These are phyloP conservation scores for Eucalyptus erythrocorys DNA, from an alignment of 345 rosid species.

Conservation along the genomic window DNA sequence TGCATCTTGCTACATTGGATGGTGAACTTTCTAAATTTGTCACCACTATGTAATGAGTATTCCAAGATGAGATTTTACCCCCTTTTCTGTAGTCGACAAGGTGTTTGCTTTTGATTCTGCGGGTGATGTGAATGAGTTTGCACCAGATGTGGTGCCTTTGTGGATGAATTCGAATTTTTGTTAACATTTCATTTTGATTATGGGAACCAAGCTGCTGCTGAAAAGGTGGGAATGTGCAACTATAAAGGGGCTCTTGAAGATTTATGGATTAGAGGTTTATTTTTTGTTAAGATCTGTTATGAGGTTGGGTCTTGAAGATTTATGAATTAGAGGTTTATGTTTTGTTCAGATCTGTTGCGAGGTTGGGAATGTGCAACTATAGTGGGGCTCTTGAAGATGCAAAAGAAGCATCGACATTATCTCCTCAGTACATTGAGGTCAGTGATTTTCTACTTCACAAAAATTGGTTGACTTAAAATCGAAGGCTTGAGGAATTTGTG, in stretches of 20 bases:
- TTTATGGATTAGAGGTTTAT: not conserved
- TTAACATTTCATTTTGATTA: not conserved
- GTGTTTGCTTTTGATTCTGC: not conserved
- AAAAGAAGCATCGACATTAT: slow-evolving; percentile 26
- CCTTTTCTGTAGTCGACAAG: not conserved
- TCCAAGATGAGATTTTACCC: not conserved
- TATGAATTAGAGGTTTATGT: not conserved
- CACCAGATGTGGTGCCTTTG: not conserved
- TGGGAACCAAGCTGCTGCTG: slow-evolving; percentile 8
- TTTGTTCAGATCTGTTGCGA: slow-evolving; percentile 41
- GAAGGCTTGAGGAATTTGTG: not conserved
- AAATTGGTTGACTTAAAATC: not conserved
- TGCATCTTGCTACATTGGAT: not conserved
- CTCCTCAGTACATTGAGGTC: slow-evolving; percentile 57
- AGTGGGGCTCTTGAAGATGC: slow-evolving; percentile 76
- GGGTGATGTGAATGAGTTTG: not conserved
- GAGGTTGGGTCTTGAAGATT: slow-evolving; percentile 76
- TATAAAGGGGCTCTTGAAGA: slow-evolving; percentile 61
- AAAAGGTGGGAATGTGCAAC: slow-evolving; percentile 52
- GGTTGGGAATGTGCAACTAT: slow-evolving; percentile 50
- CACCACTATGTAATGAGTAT: not conserved
- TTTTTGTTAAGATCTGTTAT: slow-evolving; percentile 39
- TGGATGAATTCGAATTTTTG: not conserved
- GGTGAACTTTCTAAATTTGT: not conserved
- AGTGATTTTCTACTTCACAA: not conserved